Percentiles rank a stretch among this genome's conserved stretches.
Conservation (phyloP, 495 filamentous ascomycete species). For the Talaromyces liani region DNA sequence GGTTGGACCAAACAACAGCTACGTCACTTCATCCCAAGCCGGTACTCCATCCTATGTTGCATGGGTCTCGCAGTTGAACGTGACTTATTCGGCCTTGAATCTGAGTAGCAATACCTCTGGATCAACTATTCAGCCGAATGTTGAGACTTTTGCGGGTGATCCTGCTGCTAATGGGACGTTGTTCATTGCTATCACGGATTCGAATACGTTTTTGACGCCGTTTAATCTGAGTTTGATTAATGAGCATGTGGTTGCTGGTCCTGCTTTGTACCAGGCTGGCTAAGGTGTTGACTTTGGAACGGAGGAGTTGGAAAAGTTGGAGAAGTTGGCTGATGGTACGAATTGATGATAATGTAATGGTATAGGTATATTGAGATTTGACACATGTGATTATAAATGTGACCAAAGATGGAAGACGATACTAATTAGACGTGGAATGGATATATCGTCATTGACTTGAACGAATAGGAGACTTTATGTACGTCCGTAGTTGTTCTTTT, state of each 20-base stretch:
- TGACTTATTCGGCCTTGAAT: slow-evolving; percentile 67
- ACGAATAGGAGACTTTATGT: background rate
- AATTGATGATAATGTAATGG: background rate
- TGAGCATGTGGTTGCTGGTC: slow-evolving; percentile 65
- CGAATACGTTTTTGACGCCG: slow-evolving; percentile 59
- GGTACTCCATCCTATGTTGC: slow-evolving; percentile 57
- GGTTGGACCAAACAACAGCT: slow-evolving; percentile 77
- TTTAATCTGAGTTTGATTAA: slow-evolving; percentile 72
- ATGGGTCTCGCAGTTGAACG: slow-evolving; percentile 79
- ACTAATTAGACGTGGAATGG: background rate
- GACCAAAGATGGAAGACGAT: background rate
- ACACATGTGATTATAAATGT: background rate
- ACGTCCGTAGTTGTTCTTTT: too few relatives aligned
- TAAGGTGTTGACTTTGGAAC: slow-evolving; percentile 27
- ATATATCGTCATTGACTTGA: background rate
- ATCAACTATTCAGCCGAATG: slow-evolving; percentile 61
- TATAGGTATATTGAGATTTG: background rate
- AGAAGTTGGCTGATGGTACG: background rate
- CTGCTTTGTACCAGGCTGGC: slow-evolving; percentile 73
- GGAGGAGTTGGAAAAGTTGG: background rate
- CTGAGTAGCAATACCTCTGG: slow-evolving; percentile 42
- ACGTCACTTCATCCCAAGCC: slow-evolving; percentile 57
- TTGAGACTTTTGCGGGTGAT: slow-evolving; percentile 55
- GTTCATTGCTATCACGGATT: slow-evolving; percentile 70
- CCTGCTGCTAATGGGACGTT: slow-evolving; percentile 72